Base-by-base conservation (phyloP, 495 filamentous ascomycete genomes). In the Annulohypoxylon nitens region DNA sequence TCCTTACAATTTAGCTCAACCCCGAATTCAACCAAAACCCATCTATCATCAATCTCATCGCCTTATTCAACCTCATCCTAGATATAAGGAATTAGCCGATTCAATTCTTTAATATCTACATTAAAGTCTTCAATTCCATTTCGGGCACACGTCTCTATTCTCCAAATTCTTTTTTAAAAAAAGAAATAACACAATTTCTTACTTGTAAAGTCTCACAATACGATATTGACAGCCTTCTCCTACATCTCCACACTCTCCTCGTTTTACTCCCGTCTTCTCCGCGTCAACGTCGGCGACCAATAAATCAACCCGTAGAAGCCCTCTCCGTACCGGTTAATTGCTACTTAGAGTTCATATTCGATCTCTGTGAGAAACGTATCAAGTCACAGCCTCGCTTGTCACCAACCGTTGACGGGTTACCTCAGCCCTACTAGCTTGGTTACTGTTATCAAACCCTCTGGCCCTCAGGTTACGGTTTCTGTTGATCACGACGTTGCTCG, bases 381-480 rank as follows among this genome's bases (percentile, higher is more conserved):
- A 39, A 64, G 54, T 43, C 59, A 53, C 58, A 54, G 67, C 67
- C 58, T 71, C 67, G 36, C 39, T 64, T 63, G 53, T 64, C 48
- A 60, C 36, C 48, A 48, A 33, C 57, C 12, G 41, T 75, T 45
- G 37, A 60, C 72, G 47, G 59, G 67, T 68, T 68, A 71, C 72
- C 72, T 75, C 72, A 75, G 72, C 72, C 72, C 72, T 75, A 71
- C 59, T 68, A 60, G 53, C 64, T 61, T 20, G 43, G 43, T 47
- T 51, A 45, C 58, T 70, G 51, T 58, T 53, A 45, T 25, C 51
- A 25, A 33, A 48, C 45, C 23, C 20, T 16, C 58, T 67, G 67
- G n/a, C 26, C 58, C 48, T 61, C 48, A 61, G 61, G 69, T 71
- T 66, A 37, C 67, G 37, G 26, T 37, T 26, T 62, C 30, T 71